These are phyloP conservation scores for Dioszegia crocea DNA, from an alignment of 768 basidiomycete species.

Conservation along the genomic window DNA sequence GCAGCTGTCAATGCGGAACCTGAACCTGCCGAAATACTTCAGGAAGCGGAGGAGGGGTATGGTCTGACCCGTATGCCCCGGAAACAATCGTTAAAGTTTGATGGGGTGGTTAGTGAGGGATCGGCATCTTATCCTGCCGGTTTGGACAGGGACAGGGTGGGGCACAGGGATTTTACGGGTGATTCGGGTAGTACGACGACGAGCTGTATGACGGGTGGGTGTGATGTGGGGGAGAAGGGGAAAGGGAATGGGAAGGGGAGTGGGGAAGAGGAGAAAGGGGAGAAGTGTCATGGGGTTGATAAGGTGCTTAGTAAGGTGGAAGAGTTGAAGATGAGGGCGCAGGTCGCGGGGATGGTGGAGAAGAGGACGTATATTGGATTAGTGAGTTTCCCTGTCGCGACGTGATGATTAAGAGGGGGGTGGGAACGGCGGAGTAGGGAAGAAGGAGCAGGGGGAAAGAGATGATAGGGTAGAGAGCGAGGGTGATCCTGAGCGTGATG, in stretches of 20 bases:
- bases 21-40: background rate
- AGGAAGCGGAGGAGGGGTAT: background rate
- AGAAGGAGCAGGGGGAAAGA: no score
- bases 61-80: background rate
- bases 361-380: constrained; percentile 72
- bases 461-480: no score
- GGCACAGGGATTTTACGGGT: background rate
- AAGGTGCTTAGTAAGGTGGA: background rate
- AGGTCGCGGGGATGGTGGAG: constrained; percentile 56
- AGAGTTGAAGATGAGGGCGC: constrained; percentile 32
- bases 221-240: background rate
- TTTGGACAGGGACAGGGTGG: background rate
- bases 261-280: constrained; percentile 16
- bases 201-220: background rate
- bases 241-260: constrained; percentile 9
- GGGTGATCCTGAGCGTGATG: no score
- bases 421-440: background rate
- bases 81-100: background rate
- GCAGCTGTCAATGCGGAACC: background rate
- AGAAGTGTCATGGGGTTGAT: background rate
- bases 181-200: background rate
- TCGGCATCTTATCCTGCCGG: background rate
- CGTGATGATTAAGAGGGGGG: no score
- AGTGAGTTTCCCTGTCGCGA: constrained; percentile 49
- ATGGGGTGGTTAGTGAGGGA: background rate